Evolutionary conservation across 1,284 basidiomycete species (phyloP), one percentile per base, ranked within the genome.

Genomic region (Mixia osmundae): DNA sequence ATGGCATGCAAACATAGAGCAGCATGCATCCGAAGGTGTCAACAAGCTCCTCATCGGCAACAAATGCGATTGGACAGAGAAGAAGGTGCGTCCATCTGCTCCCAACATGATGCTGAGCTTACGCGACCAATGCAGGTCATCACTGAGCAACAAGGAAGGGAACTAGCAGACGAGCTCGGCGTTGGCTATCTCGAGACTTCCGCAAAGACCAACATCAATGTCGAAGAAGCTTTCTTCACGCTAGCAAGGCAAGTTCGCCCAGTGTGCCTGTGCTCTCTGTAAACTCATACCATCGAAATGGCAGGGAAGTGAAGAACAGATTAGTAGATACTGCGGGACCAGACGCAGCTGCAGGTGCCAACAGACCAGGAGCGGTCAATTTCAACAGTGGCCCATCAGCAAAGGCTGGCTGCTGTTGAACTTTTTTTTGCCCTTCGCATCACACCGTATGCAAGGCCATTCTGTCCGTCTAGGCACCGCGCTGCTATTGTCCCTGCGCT

Each of bases 11-110:
- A 95, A 95, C 59, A 87, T 97, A 47, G 89, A 97, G 60, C 89
- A 97, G 59, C 89, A 97, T 56, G 91, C 91, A 19, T 91, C 85
- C 4, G 82, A 95, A 50, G 87, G 83, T 25, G 91, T 97, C 43
- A 94, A 94, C 69, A 97, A 95, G 71, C 83, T 97, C 44, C 72
- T 97, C 39, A 79, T 97, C 45, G 91, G 91, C 35, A 97, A 97
- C 67, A 99, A 99, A 62, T 91, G 78, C 41, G 91, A 99, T 59
- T 94, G 87, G 85, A 72, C 75, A 38, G 89, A 95, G 61, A 95
- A 95, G 65, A 75, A 79, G 33, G 54, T 54, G 32, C n/a, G 37
- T 24, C 5, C 22, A 12, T 10, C 9, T 4, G 21, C 12, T 10
- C 25, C 18, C 20, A 10, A 10, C 36, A 25, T 15, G 14, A 14